A percentile compares a stretch with the other conserved stretches of the same genome.
phyloP scores from a whole-genome alignment of 768 basidiomycete species.

The Lentinula detonsa region DNA sequence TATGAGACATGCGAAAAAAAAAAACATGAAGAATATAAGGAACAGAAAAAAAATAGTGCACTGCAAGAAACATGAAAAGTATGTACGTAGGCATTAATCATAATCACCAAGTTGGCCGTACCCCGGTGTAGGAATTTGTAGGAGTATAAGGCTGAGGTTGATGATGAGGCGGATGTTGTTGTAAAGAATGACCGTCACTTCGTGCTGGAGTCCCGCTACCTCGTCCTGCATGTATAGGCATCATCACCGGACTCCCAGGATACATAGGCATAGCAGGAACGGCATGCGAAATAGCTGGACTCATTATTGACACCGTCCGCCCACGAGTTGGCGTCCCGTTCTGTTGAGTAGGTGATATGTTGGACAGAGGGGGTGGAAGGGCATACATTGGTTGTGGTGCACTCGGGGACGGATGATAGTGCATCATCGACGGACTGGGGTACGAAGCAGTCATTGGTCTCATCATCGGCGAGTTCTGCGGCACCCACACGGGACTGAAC shows the following conservation, averaged over 20 bases:
- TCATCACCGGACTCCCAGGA: constrained; percentile 60
- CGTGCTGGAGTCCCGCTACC: not conserved
- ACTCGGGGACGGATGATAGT: constrained; percentile 51
- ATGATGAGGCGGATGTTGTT: constrained; percentile 1
- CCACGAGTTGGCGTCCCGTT: constrained; percentile 35
- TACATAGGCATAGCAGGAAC: constrained; percentile 45
- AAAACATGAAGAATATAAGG: constrained; percentile 22
- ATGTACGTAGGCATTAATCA: not conserved
- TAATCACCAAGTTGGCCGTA: not conserved
- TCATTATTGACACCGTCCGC: constrained; percentile 57
- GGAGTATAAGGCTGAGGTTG: constrained; percentile 1
- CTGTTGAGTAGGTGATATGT: constrained; percentile 36
- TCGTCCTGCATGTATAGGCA: constrained; percentile 41
- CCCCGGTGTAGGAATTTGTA: not conserved
- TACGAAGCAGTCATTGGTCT: constrained; percentile 59
- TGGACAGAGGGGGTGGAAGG: constrained; percentile 24
- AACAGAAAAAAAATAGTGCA: not conserved
- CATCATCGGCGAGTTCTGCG: constrained; percentile 48
- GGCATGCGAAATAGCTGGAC: constrained; percentile 62
- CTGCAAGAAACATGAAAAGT: not conserved
- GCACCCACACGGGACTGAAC: constrained; percentile 65
- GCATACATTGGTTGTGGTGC: constrained; percentile 39
- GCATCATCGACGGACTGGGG: constrained; percentile 48
- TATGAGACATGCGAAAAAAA: constrained; percentile 3
- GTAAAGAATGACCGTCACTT: not conserved